These are phyloP conservation scores for Xylaria sp. DNA, from an alignment of 2,329 filamentous ascomycete species.

Conservation along the genomic window DNA sequence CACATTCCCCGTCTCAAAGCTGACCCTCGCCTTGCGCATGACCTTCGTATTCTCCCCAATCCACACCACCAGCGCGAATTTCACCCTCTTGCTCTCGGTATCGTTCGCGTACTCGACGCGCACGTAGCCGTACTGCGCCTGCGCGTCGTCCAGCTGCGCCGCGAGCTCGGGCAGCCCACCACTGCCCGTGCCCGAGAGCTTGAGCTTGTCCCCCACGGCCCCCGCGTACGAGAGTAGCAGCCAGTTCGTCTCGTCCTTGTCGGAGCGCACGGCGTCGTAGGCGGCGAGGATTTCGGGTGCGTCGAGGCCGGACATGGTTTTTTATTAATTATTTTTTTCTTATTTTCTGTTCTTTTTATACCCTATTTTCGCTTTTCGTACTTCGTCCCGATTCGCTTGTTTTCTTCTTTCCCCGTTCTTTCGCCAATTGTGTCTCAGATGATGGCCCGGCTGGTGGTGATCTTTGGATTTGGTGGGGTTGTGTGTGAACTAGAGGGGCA, in stretches of 20 bases:
- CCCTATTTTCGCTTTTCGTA: not conserved
- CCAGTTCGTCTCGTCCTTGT: constrained; percentile 75
- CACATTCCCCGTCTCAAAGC: constrained; percentile 73
- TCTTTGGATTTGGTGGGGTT: constrained; percentile 10
- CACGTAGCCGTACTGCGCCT: constrained; percentile 75
- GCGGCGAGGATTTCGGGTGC: constrained; percentile 70
- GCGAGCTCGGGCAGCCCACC: constrained; percentile 71
- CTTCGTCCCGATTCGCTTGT: not conserved
- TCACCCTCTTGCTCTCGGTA: constrained; percentile 74
- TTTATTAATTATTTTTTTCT: not conserved
- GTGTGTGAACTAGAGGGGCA: constrained; percentile 21
- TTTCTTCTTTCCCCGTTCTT: not conserved
- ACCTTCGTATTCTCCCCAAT: constrained; percentile 73
- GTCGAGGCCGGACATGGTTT: constrained; percentile 67
- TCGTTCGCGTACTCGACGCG: constrained; percentile 78
- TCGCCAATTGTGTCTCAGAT: not conserved
- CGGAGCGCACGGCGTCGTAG: constrained; percentile 74
- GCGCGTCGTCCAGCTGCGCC: constrained; percentile 64
- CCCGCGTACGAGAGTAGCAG: constrained; percentile 71
- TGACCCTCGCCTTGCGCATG: constrained; percentile 76
- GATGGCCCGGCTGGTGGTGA: not conserved
- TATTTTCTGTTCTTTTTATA: not conserved
- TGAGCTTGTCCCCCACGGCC: constrained; percentile 66
- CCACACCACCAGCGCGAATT: constrained; percentile 76
- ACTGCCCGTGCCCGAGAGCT: constrained; percentile 66